Base-by-base conservation (phyloP, 2,329 filamentous ascomycete species). In the Paecilomyces sp. region DNA sequence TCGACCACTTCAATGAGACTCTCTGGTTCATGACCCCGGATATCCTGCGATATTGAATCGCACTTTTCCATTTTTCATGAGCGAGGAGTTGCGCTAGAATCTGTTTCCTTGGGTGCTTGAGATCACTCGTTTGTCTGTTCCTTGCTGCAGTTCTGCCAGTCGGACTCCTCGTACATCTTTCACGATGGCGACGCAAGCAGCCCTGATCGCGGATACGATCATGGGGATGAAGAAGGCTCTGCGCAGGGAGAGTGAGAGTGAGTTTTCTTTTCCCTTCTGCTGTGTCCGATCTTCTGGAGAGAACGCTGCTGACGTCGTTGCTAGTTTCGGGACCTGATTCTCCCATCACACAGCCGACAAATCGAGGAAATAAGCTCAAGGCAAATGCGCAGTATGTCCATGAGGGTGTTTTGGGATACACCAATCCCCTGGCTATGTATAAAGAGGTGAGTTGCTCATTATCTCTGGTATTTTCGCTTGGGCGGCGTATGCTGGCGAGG, bases 321-420 rank as follows among this genome's bases (percentile, higher is more conserved):
- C 50, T 60, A 77, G 75, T 74, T 63, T 67, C 69, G 18, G 74
- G 68, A 25, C 72, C 81, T 36, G 84, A 86, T 65, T 80, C 83
- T 56, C 74, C 77, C 53, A 81, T 85, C 64, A 77, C 77, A 28
- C 76, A 80, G 60, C 80, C 81, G 57, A 82, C 82, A 57, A 85
- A 85, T 68, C 80, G 83, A 67, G 83, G 83, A 60, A 85, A 87
- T 70, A 87, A 86, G 71, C 76, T 87, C 65, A 82, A 81, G 70
- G 78, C 78, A 61, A 83, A 84, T 67, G 81, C 84, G 25, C 77
- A 77, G 62, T 80, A 82, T 69, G 79, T 85, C 52, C 82, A 82
- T 62, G 78, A 82, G 63, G 83, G 83, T 41, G 77, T 79, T 18
- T 71, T 85, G 58, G 82, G 83, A 30, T 79, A 77, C 60, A 74